Conservation (phyloP, 306 rosid species). For the Oxytropis ochrocephala region DNA sequence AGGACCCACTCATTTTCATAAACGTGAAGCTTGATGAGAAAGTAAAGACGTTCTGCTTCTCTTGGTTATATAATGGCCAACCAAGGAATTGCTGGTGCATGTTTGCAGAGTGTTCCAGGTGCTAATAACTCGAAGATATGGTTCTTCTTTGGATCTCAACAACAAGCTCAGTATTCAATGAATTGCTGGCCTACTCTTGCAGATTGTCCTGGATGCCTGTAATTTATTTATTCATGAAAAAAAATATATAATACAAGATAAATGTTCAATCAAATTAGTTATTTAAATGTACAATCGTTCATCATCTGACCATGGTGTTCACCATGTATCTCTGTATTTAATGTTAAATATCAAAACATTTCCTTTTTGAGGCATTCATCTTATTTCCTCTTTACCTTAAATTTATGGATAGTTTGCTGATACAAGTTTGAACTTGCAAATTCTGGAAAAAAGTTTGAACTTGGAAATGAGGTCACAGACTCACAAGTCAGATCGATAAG, state of each 20-base stretch:
- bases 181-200: slow-evolving; percentile 20
- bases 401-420: background rate
- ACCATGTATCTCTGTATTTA: slow-evolving; percentile 3
- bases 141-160: slow-evolving; percentile 21
- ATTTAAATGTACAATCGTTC: slow-evolving; percentile 25
- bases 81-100: slow-evolving; percentile 22
- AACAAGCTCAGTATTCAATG: slow-evolving; percentile 17
- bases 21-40: slow-evolving; percentile 24
- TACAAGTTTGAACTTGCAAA: slow-evolving; percentile 11
- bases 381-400: slow-evolving; percentile 16
- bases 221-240: slow-evolving; percentile 34
- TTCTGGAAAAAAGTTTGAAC: background rate
- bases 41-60: slow-evolving; percentile 19
- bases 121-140: slow-evolving; percentile 21
- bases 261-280: slow-evolving; percentile 20
- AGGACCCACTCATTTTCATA: slow-evolving; percentile 36
- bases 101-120: slow-evolving; percentile 24
- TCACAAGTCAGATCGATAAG: background rate
- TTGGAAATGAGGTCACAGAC: background rate
- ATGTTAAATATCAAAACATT: background rate
- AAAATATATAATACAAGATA: slow-evolving; percentile 14
- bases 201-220: slow-evolving; percentile 28
- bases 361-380: background rate
- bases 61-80: slow-evolving; percentile 7
- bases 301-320: slow-evolving; percentile 2